Evolutionary conservation across 768 basidiomycete species (phyloP).

Genomic region (Collybia sp.): DNA sequence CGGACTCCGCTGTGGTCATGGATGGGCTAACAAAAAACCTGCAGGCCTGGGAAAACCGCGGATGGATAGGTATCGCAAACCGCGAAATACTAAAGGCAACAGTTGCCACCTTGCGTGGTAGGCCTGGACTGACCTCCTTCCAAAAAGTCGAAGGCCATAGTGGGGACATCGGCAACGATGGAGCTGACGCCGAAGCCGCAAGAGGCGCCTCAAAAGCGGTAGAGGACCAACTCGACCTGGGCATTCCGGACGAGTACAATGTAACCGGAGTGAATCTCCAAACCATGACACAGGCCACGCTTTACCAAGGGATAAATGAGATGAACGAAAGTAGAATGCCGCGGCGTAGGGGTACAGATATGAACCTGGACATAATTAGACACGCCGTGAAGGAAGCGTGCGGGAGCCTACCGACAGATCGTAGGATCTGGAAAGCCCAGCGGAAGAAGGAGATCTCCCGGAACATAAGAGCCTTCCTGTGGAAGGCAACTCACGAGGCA

Average conservation of each 20-base stretch:
- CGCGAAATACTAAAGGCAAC: not conserved
- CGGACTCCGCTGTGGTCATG: slow-evolving; percentile 12
- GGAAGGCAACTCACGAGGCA: slow-evolving; percentile 15
- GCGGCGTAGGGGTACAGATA: not conserved
- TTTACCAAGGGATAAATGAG: slow-evolving; percentile 1
- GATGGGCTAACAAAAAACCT: slow-evolving; percentile 7
- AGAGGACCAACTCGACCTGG: not conserved
- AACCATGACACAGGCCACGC: not conserved
- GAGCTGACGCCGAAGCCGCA: slow-evolving; percentile 8
- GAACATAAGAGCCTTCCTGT: slow-evolving; percentile 13
- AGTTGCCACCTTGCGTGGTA: not conserved
- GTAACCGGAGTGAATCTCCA: not conserved
- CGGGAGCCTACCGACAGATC: not conserved
- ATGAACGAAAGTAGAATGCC: not conserved
- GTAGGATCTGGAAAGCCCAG: not conserved
- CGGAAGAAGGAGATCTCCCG: not conserved
- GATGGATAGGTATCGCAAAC: slow-evolving; percentile 5
- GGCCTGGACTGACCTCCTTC: no score
- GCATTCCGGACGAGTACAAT: not conserved
- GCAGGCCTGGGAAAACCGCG: slow-evolving; percentile 4
- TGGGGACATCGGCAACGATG: slow-evolving; percentile 10
- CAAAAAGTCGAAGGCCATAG: not conserved
- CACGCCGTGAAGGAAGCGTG: not conserved
- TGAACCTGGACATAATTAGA: not conserved
- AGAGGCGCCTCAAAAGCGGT: not conserved